Evolutionary conservation across 192 early-diverging fungal genomes (phyloP), one percentile per base, ranked within the genome.

Genomic region (Coemansia sp.): DNA sequence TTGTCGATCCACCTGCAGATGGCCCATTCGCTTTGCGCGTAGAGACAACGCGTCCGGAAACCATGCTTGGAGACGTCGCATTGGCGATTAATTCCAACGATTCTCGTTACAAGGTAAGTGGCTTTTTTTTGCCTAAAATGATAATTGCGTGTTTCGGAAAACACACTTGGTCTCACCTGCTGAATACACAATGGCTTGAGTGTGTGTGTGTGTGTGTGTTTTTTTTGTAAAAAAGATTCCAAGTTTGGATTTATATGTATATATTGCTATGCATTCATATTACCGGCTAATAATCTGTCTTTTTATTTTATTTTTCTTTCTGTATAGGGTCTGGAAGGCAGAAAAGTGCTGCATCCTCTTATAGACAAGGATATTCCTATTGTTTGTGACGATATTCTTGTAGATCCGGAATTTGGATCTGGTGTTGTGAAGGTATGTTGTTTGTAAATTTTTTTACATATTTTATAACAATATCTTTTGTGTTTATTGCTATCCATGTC

Each of bases 41-140:
- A 6, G 91, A 94, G 17, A 99, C 96, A n/a, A 99, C 96, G 6
- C 94, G 96, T 59, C 87, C 97, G 33, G 96, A 99, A 70, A 99
- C 96, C 4, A 96, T 99, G 91, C 85, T 97, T n/a, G 96, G 96
- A 59, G 96, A 99, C 75, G 91, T 89, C 50, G 96, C 95, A 5
- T 85, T 99, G n/a, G 95, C 95, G 33, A 86, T 99, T 54, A 88
- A 94, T 74, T 93, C 96, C 5, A 83, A 84, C 0, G 96, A 99
- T 75, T 28, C 67, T 30, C 82, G 96, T 58, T 99, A 99, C 79
- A 89, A 80, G 78, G 89, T 91, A 67, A 56, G 70, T 0, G 12
- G 12, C 7, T 3, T 45, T 12, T 45, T 12, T 45, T 12, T 45
- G 10, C 4, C 0, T 38, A 28, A 6, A 51, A 5, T 25, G 32